Conservation (phyloP, 371 early-diverging fungal species). For the Furculomyces boomerangus region DNA sequence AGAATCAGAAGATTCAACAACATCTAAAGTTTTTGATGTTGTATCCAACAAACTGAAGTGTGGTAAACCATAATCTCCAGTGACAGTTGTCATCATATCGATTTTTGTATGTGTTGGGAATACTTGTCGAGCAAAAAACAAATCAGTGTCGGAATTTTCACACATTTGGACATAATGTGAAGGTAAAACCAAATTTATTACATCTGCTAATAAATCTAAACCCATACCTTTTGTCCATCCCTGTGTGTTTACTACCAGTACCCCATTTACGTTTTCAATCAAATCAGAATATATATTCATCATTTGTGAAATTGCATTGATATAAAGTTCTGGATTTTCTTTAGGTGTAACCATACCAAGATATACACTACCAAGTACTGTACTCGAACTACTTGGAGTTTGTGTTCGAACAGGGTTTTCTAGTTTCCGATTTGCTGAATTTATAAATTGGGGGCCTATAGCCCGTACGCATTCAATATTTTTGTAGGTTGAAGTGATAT, state of each 20-base stretch:
- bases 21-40: too few relatives aligned
- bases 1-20: too few relatives aligned
- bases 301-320: slow-evolving; percentile 14
- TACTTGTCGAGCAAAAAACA: too few relatives aligned
- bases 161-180: background rate
- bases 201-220: slow-evolving; percentile 16
- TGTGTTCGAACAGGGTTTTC: background rate
- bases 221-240: slow-evolving; percentile 39
- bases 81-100: too few relatives aligned
- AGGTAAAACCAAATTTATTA: slow-evolving; percentile 8
- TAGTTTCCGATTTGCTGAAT: slow-evolving; percentile 4
- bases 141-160: background rate
- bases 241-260: slow-evolving; percentile 38
- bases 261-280: slow-evolving; percentile 3
- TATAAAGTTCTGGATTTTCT: slow-evolving; percentile 30
- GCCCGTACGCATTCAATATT: slow-evolving; percentile 3
- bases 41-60: too few relatives aligned
- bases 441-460: slow-evolving; percentile 36
- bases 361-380: slow-evolving; percentile 8
- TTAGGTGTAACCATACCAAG: slow-evolving; percentile 32
- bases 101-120: too few relatives aligned
- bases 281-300: background rate
- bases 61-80: too few relatives aligned
- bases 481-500: background rate
- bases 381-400: background rate